Base-by-base conservation (phyloP, 257 asterid genomes). In the Oldenlandia corymbosa region DNA sequence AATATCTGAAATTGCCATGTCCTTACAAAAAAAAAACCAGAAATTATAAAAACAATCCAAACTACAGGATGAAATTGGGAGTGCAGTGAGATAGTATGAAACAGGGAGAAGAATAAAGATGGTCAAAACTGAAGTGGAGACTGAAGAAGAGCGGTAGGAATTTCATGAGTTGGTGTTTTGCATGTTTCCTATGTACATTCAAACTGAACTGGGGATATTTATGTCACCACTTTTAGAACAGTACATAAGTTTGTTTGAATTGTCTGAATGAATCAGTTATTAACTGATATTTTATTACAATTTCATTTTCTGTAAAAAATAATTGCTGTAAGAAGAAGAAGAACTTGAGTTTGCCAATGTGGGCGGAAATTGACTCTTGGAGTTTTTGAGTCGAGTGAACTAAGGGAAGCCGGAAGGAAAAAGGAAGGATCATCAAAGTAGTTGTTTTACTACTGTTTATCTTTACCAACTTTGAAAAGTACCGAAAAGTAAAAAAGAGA, bases 21-120 rank as follows among this genome's bases (percentile, higher is more conserved):
- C 7, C 0, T 6, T 6, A 47, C 18, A 23, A 37, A 17, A 12
- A 1, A 37, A 13, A 18, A 10, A 18, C 24, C 21, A 1, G 21
- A 2, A 37, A 27, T 23, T 7, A 16, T 21, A 46, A 24, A n/a
- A 34, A 20, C 2, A 52, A 32, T 12, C 53, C 64, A n/a, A 36
- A 37, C 48, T 12, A 12, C 30, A 57, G 11, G 62, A 62, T 42
- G 55, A 36, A 71, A 64, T 5, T 68, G 74, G 27, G 75, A 71
- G 69, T 65, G 80, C 86, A 85, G 80, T 80, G 76, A 79, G 68
- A 62, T 49, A 70, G 76, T 64, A 81, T 74, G 85, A 74, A 67
- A 41, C 21, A 45, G 66, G 63, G 62, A 30, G 70, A 23, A 48
- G 65, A 26, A 53, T 37, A n/a, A 47, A 66, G 47, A 17, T 16